phyloP scores from a whole-genome alignment of 2,329 filamentous ascomycete genomes.

The Dactylonectria macrodidyma region DNA sequence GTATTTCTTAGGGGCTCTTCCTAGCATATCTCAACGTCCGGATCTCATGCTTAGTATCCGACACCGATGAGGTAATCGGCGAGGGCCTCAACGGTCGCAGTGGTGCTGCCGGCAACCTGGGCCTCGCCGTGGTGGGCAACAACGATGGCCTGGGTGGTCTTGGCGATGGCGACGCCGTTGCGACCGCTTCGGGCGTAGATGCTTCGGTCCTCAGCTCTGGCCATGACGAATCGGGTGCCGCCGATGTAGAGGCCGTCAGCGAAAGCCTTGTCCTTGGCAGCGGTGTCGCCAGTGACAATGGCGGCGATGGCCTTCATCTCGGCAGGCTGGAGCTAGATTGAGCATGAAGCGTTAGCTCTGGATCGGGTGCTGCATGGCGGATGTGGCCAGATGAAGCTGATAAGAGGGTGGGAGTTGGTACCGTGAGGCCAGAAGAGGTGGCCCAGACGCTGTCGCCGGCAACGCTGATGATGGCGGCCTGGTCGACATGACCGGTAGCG shows the following conservation, averaged over 20 bases:
- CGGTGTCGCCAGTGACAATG: conserved; percentile 63
- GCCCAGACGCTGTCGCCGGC: conserved; percentile 89
- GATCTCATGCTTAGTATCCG: conserved; percentile 74
- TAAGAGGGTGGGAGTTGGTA: conserved; percentile 60
- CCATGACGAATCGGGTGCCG: conserved; percentile 84
- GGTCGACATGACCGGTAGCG: conserved; percentile 83
- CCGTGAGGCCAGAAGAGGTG: conserved; percentile 77
- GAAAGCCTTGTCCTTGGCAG: conserved; percentile 76
- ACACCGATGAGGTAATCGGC: conserved; percentile 88
- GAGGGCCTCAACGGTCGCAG: conserved; percentile 84
- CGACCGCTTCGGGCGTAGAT: conserved; percentile 88
- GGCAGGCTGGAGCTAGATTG: conserved; percentile 56
- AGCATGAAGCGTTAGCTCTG: conserved; percentile 29
- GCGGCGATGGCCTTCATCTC: conserved; percentile 73
- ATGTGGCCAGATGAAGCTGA: conserved; percentile 1
- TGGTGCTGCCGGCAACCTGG: conserved; percentile 81
- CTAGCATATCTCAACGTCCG: conserved; percentile 2
- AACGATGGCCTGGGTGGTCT: conserved; percentile 91
- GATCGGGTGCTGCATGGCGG: background rate
- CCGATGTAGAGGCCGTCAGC: conserved; percentile 81
- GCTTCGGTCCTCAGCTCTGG: conserved; percentile 82
- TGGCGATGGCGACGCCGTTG: conserved; percentile 85
- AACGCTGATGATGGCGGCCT: conserved; percentile 86
- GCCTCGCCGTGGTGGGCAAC: conserved; percentile 87
- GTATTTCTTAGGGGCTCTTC: conserved; percentile 13